phyloP scores from a whole-genome alignment of 345 rosid species.

The Gossypium bickii region DNA sequence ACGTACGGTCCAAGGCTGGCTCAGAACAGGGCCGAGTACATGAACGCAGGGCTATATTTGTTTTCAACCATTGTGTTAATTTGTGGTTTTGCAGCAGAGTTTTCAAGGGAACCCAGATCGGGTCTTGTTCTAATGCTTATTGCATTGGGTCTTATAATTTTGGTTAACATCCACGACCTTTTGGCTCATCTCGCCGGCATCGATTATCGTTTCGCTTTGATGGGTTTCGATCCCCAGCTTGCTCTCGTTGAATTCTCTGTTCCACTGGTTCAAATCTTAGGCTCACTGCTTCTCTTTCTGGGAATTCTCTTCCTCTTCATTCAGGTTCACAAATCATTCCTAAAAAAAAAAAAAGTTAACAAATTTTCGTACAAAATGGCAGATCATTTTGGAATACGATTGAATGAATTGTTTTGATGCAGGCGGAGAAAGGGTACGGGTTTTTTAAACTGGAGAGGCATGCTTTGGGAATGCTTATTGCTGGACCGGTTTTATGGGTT shows the following conservation, averaged over 20 bases:
- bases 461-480: conserved; percentile 59
- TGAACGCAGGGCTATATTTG: conserved; percentile 66
- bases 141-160: conserved; percentile 42
- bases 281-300: conserved; percentile 54
- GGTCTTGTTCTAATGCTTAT: conserved; percentile 64
- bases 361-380: not conserved
- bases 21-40: conserved; percentile 65
- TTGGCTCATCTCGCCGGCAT: conserved; percentile 76
- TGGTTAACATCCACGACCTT: conserved; percentile 66
- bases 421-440: conserved; percentile 53
- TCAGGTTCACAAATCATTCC: conserved; percentile 34
- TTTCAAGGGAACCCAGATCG: conserved; percentile 60
- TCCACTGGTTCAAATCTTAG: conserved; percentile 54
- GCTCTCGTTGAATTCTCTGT: conserved; percentile 73
- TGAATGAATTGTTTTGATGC: conserved; percentile 6
- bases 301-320: conserved; percentile 58
- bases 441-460: conserved; percentile 47
- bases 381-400: not conserved
- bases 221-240: conserved; percentile 66
- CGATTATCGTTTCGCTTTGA: conserved; percentile 50
- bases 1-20: conserved; percentile 56
- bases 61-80: conserved; percentile 57
- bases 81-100: conserved; percentile 53
- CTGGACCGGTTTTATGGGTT: conserved; percentile 68
- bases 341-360: not conserved